Base-by-base conservation (phyloP, 768 basidiomycete species). In the Leccinum subgranulosum region DNA sequence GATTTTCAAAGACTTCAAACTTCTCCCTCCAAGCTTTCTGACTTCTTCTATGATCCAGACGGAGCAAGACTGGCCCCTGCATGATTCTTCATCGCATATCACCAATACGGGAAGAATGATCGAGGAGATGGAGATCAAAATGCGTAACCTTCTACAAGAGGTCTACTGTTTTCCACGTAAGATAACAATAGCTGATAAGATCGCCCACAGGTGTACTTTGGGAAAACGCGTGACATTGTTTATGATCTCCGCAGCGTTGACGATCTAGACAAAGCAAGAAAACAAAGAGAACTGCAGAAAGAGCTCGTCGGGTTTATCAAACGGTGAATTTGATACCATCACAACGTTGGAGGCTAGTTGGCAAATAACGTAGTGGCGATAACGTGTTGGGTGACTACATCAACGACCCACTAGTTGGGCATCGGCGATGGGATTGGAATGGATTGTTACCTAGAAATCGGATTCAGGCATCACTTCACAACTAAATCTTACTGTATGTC, bases 91-190 rank as follows among this genome's bases (percentile, higher is more conserved):
- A 21, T 88, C 91, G 43, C 97, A 99, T 74, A 89, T 99, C 57
- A 83, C 85, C 45, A 98, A 98, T 73, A 87, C 88, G n/a, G 97
- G 97, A 5, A 83, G 82, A 63, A 89, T 98, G 87, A 87, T 99
- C 61, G 97, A 99, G 73, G 97, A 98, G 62, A 95, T 96, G 92
- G 97, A 99, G 75, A 93, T 95, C 72, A 98, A 98, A 78, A 94
- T 98, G 93, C 84, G 97, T 39, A 97, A 97, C 73, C 77, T 94
- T 55, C 79, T 99, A 49, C 90, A 93, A 73, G 92, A 94, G 79
- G 92, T 85, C 58, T 48, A 76, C 41, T 25, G 56, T 29, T 51
- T 55, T 59, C 25, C 19, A 34, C 48, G 31, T 51, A 6, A 50
- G 41, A 19, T 41, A 51, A 51, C 21, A 3, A 51, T n/a, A 17